Base-by-base conservation (phyloP, 2,329 filamentous ascomycete genomes). In the Hymenotorrendiella dingleyae region DNA sequence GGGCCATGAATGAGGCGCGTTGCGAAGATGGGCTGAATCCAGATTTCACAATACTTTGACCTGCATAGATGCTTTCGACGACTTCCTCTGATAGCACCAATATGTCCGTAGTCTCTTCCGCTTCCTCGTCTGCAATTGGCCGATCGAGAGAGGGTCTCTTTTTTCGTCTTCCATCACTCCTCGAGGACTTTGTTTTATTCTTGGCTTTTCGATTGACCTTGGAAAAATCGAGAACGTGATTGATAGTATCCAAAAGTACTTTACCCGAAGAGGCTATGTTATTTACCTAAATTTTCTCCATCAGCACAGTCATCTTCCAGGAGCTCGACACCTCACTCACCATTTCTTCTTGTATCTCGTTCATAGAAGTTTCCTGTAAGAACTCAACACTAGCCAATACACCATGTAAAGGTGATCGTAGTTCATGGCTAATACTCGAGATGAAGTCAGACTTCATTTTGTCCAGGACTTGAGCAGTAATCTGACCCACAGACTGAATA, bases 391-490 rank as follows among this genome's bases (percentile, higher is more conserved):
- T 75, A 0, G 74, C 70, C 0, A 82, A 60, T 23, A 82, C 72
- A 2, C 78, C 78, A 42, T 82, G 78, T 0, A 82, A 62, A 0
- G 78, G 78, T 2, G 73, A 78, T 4, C 78, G 67, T 11, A 82
- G 60, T 54, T 82, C 78, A 52, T 82, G 78, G 3, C 73, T 78
- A 5, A 82, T 70, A 1, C 73, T 79, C 0, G 74, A 72, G 6
- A 82, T 68, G 26, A 79, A 72, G 43, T 80, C 75, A 1, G 71
- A 70, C 54, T 61, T 61, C 55, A 59, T 57, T 29, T 56, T 58
- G 10, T 51, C 51, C 11, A 58, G 53, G 4, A 62, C 60, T n/a
- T 67, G 50, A 4, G 67, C 66, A n/a, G n/a, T n/a, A n/a, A n/a
- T n/a, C n/a, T n/a, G n/a, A n/a, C n/a, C n/a, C n/a, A n/a, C n/a